These are phyloP conservation scores for Entrophospora sp. DNA, from an alignment of 192 early-diverging fungal species.

Conservation along the genomic window DNA sequence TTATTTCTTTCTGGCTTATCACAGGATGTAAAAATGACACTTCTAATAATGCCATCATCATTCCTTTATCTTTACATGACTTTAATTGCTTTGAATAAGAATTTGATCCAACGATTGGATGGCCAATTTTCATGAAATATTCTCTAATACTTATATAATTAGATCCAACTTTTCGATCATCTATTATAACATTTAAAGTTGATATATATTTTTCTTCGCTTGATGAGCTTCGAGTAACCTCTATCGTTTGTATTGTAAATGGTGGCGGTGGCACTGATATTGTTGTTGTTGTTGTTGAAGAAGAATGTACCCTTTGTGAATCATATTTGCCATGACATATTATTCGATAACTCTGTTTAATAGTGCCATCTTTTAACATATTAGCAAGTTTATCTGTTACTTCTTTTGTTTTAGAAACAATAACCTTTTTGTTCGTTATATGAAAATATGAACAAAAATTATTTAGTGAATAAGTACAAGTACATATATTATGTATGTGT, in stretches of 20 bases:
- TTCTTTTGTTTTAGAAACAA: neutral
- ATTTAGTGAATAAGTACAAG: neutral
- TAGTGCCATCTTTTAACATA: neutral
- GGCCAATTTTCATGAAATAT: neutral
- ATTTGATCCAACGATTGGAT: conserved; percentile 9
- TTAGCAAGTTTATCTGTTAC: neutral
- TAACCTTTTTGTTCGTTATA: too few relatives aligned
- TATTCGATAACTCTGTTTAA: neutral
- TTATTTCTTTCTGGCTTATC: neutral
- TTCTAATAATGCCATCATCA: conserved; percentile 15
- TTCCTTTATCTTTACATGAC: neutral
- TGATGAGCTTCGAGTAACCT: neutral
- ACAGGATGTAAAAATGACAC: conserved; percentile 6
- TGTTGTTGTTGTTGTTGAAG: too few relatives aligned
- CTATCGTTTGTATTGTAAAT: neutral
- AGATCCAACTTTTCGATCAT: neutral
- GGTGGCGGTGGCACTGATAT: neutral
- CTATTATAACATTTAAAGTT: neutral
- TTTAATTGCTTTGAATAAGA: neutral
- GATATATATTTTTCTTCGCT: neutral
- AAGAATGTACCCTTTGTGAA: neutral
- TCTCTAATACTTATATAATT: neutral
- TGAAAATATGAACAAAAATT: neutral
- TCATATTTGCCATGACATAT: conserved; percentile 8
- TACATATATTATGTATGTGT: neutral